Conservation (phyloP, 176 grass and related monocot genomes). For the bread wheat (Triticum aestivum) region IWGSC_CS_RefSeq_v2.1 NC_057803.1:3344934-3345433, state of each 20-base stretch:
- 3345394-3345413: neutral
- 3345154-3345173: too few relatives aligned
- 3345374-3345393: neutral
- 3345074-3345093: neutral
- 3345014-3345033: neutral
- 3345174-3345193: too few relatives aligned
- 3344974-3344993: conserved; percentile 1
- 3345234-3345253: too few relatives aligned
- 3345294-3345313: too few relatives aligned
- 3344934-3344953: too few relatives aligned
- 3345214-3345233: too few relatives aligned
- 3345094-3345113: neutral
- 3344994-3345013: neutral
- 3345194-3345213: too few relatives aligned
- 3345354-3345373: neutral
- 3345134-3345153: too few relatives aligned
- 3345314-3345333: neutral
- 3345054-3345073: neutral
- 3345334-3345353: neutral
- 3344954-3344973: neutral
- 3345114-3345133: neutral
- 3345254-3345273: too few relatives aligned
- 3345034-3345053: neutral
- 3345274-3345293: too few relatives aligned
- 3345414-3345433: neutral